Evolutionary conservation across 371 early-diverging fungal genomes (phyloP).

Genomic region (Lichtheimia hyalospora): DNA sequence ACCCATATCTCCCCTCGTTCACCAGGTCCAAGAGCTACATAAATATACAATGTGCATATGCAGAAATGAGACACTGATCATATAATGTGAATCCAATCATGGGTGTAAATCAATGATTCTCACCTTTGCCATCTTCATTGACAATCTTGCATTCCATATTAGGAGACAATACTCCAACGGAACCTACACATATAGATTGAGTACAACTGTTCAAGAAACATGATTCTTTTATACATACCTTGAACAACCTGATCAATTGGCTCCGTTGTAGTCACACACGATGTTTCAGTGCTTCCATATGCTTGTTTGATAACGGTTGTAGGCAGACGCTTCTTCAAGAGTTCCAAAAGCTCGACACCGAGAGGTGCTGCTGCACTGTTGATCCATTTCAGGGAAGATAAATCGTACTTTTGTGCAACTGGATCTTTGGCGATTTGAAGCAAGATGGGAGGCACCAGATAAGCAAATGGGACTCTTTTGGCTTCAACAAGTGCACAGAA

Average conservation of each 20-base stretch:
- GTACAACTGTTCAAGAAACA: background rate
- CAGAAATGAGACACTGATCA: no score
- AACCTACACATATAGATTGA: conserved; percentile 38
- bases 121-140: conserved; percentile 57
- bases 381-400: conserved; percentile 58
- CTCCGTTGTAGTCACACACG: conserved; percentile 25
- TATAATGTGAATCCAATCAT: background rate
- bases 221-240: background rate
- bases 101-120: no score
- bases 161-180: conserved; percentile 68
- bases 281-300: conserved; percentile 68
- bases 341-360: conserved; percentile 48
- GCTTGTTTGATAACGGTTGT: conserved; percentile 35
- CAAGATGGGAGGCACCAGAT: conserved; percentile 82
- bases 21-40: conserved; percentile 50
- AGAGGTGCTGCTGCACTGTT: conserved; percentile 86
- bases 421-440: conserved; percentile 66
- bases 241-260: conserved; percentile 56
- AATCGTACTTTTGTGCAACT: conserved; percentile 63
- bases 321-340: conserved; percentile 45
- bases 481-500: conserved; percentile 59
- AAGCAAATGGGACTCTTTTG: conserved; percentile 56
- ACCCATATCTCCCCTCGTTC: conserved; percentile 73
- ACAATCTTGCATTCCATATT: conserved; percentile 69
- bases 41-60: no score